Base-by-base conservation (phyloP, 2,329 filamentous ascomycete species). In the Plectosphaerella plurivora region DNA sequence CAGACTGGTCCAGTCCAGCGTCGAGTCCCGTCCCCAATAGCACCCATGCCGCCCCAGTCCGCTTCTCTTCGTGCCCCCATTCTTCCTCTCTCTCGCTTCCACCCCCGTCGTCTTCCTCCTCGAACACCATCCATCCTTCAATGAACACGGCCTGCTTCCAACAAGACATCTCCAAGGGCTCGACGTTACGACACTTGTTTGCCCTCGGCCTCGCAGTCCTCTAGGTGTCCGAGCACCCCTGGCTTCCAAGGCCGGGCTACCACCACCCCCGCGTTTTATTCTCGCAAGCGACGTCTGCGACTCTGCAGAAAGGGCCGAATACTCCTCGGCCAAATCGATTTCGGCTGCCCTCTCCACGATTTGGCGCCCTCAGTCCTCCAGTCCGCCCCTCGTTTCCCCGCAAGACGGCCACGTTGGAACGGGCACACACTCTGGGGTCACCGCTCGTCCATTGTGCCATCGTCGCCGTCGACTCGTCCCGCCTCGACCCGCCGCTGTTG, bases 251-350 rank as follows among this genome's bases (percentile, higher is more conserved):
- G 11, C 41, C n/a, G 18, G 16, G 18, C 10, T 16, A 41, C n/a
- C 16, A 18, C 5, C n/a, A 16, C 20, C 48, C 48, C 48, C 48
- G 48, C 48, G 48, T 50, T 50, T 50, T 44, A 44, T 44, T 44
- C 41, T 44, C 41, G 41, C 41, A 18, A 12, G 10, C n/a, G 16
- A 18, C 41, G 41, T n/a, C 37, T 44, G 18, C 41, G 18, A 44
- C 39, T 16, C 25, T 50, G 48, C 37, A 50, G 48, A 18, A 50
- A 50, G 48, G 48, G 48, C 48, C 48, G 48, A 50, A 50, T 50
- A 50, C 48, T 33, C 24, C 37, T 45, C 39, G 48, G 37, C 39
- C 47, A 49, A 49, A 49, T 49, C 47, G 37, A 41, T 44, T 41
- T 41, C 7, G 15, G 15, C 15, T 20, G 37, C 25, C 44, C 47